Percentiles rank a stretch among this genome's conserved stretches.
Evolutionary conservation across 1,284 basidiomycete species (phyloP).

Genomic region (Cryptococcus floricola): DNA sequence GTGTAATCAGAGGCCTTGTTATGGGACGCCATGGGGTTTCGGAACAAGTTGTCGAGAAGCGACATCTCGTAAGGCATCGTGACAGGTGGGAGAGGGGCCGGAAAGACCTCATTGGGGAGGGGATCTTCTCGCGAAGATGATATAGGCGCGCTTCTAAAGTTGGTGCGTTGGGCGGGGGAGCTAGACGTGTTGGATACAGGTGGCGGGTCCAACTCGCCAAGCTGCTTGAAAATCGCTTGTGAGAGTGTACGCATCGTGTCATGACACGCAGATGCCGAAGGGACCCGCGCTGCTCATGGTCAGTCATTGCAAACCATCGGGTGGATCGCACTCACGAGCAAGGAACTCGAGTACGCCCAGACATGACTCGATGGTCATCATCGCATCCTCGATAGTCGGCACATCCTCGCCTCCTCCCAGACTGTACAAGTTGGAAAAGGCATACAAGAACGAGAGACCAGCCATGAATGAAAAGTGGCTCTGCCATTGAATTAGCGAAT

Average conservation of each 20-base stretch:
- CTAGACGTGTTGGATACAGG: constrained; percentile 9
- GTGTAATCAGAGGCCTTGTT: constrained; percentile 49
- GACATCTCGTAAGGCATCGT: constrained; percentile 49
- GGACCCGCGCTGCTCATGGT: constrained; percentile 40
- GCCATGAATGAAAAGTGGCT: constrained; percentile 49
- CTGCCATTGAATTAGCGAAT: constrained; percentile 14
- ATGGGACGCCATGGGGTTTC: constrained; percentile 48
- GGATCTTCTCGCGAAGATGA: constrained; percentile 45
- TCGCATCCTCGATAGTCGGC: constrained; percentile 46
- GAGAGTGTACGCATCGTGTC: constrained; percentile 47
- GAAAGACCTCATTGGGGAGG: constrained; percentile 38
- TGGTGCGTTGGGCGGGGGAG: constrained; percentile 19
- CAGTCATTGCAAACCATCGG: neutral
- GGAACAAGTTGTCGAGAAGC: constrained; percentile 49
- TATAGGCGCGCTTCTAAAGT: constrained; percentile 34
- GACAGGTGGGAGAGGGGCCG: constrained; percentile 41
- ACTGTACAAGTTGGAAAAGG: constrained; percentile 49
- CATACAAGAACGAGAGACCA: constrained; percentile 50
- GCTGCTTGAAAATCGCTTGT: constrained; percentile 44
- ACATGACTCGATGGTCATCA: constrained; percentile 49
- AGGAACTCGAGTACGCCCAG: constrained; percentile 47
- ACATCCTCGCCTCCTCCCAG: constrained; percentile 45
- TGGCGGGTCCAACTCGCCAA: constrained; percentile 34
- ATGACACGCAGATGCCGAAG: constrained; percentile 47
- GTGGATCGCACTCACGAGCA: constrained; percentile 37